Evolutionary conservation across 306 rosid genomes (phyloP).

Genomic region (Fragaria vesca): DNA sequence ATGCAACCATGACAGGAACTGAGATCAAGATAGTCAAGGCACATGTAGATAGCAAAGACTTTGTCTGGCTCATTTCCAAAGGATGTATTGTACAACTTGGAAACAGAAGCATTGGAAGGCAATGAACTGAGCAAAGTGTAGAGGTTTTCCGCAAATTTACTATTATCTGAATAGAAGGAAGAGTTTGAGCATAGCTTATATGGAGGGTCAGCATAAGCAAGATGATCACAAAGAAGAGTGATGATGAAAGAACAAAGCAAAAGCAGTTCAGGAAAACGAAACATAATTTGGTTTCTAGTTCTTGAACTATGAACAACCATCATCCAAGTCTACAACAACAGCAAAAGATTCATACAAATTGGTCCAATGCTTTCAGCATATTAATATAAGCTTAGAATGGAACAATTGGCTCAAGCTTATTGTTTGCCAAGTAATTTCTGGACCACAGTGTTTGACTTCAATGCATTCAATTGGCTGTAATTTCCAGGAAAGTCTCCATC

Average conservation of each 20-base stretch:
- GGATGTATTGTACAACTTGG: slow-evolving; percentile 15
- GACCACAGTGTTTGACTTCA: neutral
- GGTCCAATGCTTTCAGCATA: neutral
- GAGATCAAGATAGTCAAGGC: slow-evolving; percentile 16
- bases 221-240: neutral
- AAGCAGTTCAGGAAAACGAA: slow-evolving; percentile 11
- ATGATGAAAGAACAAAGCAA: slow-evolving; percentile 21
- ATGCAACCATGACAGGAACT: slow-evolving; percentile 25
- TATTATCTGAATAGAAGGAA: neutral
- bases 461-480: neutral
- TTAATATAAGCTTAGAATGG: neutral
- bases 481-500: neutral
- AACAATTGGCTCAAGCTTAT: neutral
- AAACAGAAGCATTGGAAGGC: slow-evolving; percentile 17
- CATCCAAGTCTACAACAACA: neutral
- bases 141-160: slow-evolving; percentile 24
- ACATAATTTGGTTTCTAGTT: slow-evolving; percentile 11
- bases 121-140: slow-evolving; percentile 8
- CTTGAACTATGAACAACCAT: neutral
- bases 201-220: slow-evolving; percentile 23
- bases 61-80: slow-evolving; percentile 8
- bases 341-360: neutral
- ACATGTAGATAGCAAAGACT: slow-evolving; percentile 23
- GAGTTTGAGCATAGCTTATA: slow-evolving; percentile 3
- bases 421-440: neutral